These are phyloP conservation scores for Ophiostoma quercus DNA, from an alignment of 2,329 filamentous ascomycete genomes.

Conservation along the genomic window DNA sequence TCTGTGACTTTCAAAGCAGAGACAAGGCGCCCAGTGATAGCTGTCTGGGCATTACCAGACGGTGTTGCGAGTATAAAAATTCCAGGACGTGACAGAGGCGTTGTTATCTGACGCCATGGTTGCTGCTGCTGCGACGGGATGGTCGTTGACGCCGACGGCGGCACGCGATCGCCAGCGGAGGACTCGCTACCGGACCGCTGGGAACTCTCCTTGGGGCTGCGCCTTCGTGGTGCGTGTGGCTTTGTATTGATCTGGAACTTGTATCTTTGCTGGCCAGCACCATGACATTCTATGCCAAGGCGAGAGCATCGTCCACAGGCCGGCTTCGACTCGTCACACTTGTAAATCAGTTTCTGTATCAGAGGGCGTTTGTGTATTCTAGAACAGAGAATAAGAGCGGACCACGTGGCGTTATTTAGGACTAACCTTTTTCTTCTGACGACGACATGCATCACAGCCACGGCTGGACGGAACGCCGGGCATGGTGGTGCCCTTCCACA, in stretches of 20 bases:
- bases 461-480: constrained; percentile 26
- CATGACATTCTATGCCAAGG: constrained; percentile 23
- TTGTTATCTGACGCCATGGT: neutral
- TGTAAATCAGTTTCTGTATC: no score
- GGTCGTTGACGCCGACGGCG: constrained; percentile 14
- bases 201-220: neutral
- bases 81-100: neutral
- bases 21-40: constrained; percentile 18
- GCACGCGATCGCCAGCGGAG: neutral
- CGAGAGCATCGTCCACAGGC: constrained; percentile 25
- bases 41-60: neutral
- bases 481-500: constrained; percentile 13
- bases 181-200: neutral
- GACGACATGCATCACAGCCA: constrained; percentile 27
- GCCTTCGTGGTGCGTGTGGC: neutral
- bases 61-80: neutral
- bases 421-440: constrained; percentile 27
- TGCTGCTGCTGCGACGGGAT: constrained; percentile 7
- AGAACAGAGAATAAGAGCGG: neutral
- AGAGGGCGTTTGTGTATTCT: neutral
- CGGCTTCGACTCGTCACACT: constrained; percentile 27
- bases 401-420: no score
- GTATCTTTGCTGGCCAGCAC: constrained; percentile 25
- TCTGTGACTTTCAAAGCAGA: constrained; percentile 22
- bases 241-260: constrained; percentile 23